Conservation (phyloP, 805 yeast species). For the Yarrowia porcina region DNA sequence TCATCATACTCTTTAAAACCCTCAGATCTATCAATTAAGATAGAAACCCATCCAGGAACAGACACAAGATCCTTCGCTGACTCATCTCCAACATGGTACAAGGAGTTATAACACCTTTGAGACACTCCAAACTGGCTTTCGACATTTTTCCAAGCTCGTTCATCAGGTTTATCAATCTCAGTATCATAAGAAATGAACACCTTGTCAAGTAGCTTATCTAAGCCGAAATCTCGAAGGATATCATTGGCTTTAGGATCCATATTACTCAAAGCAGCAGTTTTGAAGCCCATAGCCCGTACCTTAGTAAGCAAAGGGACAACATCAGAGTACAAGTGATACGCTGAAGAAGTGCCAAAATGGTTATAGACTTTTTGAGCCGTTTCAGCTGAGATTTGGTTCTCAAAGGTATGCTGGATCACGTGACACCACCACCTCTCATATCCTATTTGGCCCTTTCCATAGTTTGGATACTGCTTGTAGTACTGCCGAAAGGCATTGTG, state of each 20-base stretch:
- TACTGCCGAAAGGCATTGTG: not conserved
- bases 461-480: not conserved
- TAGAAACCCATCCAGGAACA: not conserved
- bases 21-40: not conserved
- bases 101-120: not conserved
- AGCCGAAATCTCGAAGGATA: not conserved
- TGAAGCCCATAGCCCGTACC: not conserved
- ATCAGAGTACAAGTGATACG: conserved; percentile 8
- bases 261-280: not conserved
- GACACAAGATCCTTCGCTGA: not conserved
- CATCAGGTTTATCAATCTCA: conserved; percentile 4
- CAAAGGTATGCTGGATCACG: not conserved
- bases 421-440: not conserved
- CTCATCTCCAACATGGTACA: conserved; percentile 22
- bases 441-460: not conserved
- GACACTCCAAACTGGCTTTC: not conserved
- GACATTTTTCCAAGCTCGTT: not conserved
- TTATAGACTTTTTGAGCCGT: not conserved
- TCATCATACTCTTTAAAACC: not conserved
- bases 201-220: not conserved
- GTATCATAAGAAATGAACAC: not conserved
- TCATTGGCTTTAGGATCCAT: conserved; percentile 5
- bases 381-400: not conserved
- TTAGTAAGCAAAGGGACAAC: not conserved
- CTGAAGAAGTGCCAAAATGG: not conserved